These are phyloP conservation scores for Eurotiales sp. DNA, from an alignment of 2,329 filamentous ascomycete species.

Conservation along the genomic window DNA sequence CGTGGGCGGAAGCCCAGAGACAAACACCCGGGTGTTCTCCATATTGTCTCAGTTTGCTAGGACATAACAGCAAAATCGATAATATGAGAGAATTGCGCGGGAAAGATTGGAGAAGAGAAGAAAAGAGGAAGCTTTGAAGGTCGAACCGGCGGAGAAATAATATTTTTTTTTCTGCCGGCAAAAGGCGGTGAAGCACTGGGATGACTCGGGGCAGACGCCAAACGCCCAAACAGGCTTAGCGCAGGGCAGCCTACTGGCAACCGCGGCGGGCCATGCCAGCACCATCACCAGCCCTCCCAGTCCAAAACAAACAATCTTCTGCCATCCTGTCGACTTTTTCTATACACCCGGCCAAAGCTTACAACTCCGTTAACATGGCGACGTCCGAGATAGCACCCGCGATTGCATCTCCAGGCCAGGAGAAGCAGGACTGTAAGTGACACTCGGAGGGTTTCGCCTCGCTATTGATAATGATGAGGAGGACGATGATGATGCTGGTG, in stretches of 20 bases:
- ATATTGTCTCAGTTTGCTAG: constrained; percentile 39
- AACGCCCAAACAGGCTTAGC: no score
- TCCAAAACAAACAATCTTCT: no score
- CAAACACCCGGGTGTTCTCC: constrained; percentile 73
- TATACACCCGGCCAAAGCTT: no score
- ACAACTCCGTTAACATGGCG: no score
- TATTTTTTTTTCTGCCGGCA: constrained; percentile 22
- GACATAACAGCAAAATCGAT: constrained; percentile 4
- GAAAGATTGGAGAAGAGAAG: constrained; percentile 16
- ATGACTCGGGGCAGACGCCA: not conserved
- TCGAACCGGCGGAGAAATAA: no score
- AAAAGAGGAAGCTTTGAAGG: not conserved
- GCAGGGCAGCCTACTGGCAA: no score
- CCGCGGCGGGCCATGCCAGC: no score
- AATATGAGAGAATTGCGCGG: constrained; percentile 16
- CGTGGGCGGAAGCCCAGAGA: constrained; percentile 73
- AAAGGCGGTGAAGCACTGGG: constrained; percentile 29
- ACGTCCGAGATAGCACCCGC: constrained; percentile 46
- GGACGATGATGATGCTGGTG: no score
- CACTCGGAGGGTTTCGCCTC: not conserved
- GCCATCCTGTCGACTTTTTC: no score
- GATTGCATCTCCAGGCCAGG: constrained; percentile 37
- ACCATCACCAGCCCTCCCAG: no score
- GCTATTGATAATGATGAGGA: no score
- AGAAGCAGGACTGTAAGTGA: constrained; percentile 72